phyloP scores from a whole-genome alignment of 805 yeast genomes.

The Wickerhamomyces alni region DNA sequence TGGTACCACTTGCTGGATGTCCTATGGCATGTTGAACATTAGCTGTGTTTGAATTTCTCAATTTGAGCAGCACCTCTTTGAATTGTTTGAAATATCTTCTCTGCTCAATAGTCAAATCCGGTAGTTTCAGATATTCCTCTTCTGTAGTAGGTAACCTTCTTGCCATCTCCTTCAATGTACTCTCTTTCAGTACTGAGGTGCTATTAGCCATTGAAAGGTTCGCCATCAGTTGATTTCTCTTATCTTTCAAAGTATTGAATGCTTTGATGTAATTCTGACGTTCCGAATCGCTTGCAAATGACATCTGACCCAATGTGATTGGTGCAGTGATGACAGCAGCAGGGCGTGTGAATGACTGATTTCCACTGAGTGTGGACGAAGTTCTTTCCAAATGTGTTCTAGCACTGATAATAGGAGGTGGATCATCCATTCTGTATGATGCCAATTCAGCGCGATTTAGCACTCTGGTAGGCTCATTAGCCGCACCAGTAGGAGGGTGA shows the following conservation, averaged over 20 bases:
- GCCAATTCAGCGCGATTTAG: conserved; percentile 9
- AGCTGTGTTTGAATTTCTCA: conserved; percentile 7
- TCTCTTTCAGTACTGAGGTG: conserved; percentile 30
- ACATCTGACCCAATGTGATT: conserved; percentile 15
- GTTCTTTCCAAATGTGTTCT: conserved; percentile 18
- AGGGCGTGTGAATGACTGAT: conserved; percentile 4
- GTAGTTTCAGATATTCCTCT: conserved; percentile 38
- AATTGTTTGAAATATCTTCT: conserved; percentile 32
- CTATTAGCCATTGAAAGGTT: conserved; percentile 28
- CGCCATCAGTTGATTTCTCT: conserved; percentile 37
- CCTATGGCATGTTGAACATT: too few species aligned
- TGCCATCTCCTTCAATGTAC: conserved; percentile 50
- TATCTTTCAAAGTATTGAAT: conserved; percentile 28
- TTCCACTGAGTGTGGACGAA: conserved; percentile 12
- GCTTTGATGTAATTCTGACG: conserved; percentile 12
- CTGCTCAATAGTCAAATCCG: conserved; percentile 21
- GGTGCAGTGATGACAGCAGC: conserved; percentile 10
- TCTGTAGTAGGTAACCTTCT: conserved; percentile 44
- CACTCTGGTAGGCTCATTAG: conserved; percentile 1
- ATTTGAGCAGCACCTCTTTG: conserved; percentile 27
- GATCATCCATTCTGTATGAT: conserved; percentile 17
- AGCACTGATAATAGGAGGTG: conserved; percentile 18
- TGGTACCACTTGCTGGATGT: conserved; percentile 8
- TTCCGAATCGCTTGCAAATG: conserved; percentile 19
- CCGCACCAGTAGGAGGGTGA: background rate